phyloP scores from a whole-genome alignment of 179 eudicot species.

The Gypsophila paniculata region DNA sequence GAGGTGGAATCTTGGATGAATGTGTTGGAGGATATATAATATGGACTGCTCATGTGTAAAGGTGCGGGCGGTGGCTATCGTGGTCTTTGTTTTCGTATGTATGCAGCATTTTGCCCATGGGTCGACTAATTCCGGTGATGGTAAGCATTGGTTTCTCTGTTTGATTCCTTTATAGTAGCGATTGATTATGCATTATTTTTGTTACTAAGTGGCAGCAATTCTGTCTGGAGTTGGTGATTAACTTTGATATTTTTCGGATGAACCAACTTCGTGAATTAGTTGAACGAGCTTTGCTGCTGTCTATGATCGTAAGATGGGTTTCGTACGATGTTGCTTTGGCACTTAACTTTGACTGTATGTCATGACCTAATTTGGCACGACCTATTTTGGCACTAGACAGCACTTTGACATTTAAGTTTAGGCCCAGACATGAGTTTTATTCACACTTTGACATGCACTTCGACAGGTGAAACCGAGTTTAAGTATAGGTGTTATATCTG shows the following conservation, averaged over 20 bases:
- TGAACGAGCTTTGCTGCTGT: neutral
- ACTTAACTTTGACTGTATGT: no score
- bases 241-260: neutral
- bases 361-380: neutral
- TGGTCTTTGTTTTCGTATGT: constrained; percentile 22
- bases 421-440: neutral
- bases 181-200: neutral
- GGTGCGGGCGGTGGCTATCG: constrained; percentile 18
- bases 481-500: neutral
- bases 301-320: neutral
- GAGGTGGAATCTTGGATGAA: constrained; percentile 33
- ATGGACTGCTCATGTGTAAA: constrained; percentile 15
- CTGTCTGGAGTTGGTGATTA: neutral
- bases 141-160: constrained; percentile 18
- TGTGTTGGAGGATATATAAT: constrained; percentile 32
- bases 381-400: neutral
- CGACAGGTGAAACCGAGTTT: neutral
- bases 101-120: constrained; percentile 26
- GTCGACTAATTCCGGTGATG: constrained; percentile 33
- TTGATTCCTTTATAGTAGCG: neutral
- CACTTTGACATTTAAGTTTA: neutral
- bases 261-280: neutral
- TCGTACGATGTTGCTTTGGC: no score
- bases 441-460: neutral
- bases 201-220: neutral